phyloP scores from a whole-genome alignment of 2,329 filamentous ascomycete species.

The Sporothrix protearum region DNA sequence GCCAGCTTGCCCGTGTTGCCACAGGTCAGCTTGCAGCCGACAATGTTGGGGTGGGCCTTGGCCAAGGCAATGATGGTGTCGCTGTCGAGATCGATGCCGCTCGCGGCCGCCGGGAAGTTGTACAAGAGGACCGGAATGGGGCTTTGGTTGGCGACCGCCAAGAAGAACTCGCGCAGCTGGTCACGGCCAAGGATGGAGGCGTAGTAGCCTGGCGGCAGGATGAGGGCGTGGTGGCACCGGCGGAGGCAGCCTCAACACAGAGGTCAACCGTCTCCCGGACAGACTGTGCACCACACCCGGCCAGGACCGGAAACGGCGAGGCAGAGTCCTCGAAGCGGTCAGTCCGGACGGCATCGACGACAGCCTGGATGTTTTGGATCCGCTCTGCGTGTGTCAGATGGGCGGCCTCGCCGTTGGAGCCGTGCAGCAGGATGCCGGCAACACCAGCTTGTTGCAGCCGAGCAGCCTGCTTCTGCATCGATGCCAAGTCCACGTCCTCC shows the following conservation, averaged over 20 bases:
- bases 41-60: constrained; percentile 53
- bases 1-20: constrained; percentile 61
- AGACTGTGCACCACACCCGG: constrained; percentile 66
- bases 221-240: constrained; percentile 65
- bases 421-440: constrained; percentile 64
- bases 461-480: constrained; percentile 50
- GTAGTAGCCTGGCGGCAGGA: constrained; percentile 69
- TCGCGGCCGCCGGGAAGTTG: constrained; percentile 59
- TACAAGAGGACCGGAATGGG: constrained; percentile 61
- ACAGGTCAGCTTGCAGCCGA: constrained; percentile 61
- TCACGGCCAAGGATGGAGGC: constrained; percentile 56
- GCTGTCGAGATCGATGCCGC: constrained; percentile 56
- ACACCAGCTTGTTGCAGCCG: constrained; percentile 62
- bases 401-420: constrained; percentile 71
- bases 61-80: constrained; percentile 54
- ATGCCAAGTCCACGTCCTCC: constrained; percentile 54
- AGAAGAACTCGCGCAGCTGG: constrained; percentile 60
- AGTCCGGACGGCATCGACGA: constrained; percentile 57
- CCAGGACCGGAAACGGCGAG: constrained; percentile 57
- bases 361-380: constrained; percentile 57
- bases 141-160: constrained; percentile 54
- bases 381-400: constrained; percentile 66
- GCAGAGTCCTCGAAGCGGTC: constrained; percentile 33
- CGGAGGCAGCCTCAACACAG: constrained; percentile 59
- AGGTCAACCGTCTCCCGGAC: constrained; percentile 64